Evolutionary conservation across 306 rosid species (phyloP), one percentile per base, ranked within the genome.

Genomic region (Lupinus albus): DNA sequence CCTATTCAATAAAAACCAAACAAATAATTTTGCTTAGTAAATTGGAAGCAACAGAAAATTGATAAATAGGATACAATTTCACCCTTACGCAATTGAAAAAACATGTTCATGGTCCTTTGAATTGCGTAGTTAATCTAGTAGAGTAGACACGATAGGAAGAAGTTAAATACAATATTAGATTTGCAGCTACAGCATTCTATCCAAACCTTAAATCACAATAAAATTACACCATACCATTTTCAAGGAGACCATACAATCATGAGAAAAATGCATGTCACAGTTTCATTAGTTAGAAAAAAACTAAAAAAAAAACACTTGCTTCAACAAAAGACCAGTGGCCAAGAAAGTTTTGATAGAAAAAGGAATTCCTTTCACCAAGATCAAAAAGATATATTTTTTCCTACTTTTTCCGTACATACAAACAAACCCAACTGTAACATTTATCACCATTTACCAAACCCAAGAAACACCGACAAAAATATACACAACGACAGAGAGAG

Each of bases 401-500:
- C 2, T 8, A 30, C 63, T 39, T 38, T 55, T 52, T 36, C 16
- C 50, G 2, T 61, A 33, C 49, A 73, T 25, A 73, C 21, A 72
- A 42, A 58, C 67, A 57, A 71, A 55, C 49, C 53, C 61, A 30
- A 71, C 36, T 49, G 50, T 47, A 28, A 28, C 21, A 55, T 49
- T 68, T 65, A 72, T 14, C 8, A 2, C 50, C 52, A 62, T 17
- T 11, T 25, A 50, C 33, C 58, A 53, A 67, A 32, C 66, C 8
- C 59, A 67, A 73, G 83, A 84, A 67, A 25, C 30, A 25, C 30
- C 32, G 80, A 38, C 81, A 73, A 81, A 72, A 68, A 76, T 83
- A 80, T 2, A 47, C 25, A 69, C 2, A 67, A 6, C 16, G 39
- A 38, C 11, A 51, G 42, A 63, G 58, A 52, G 5, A 65, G n/a